Evolutionary conservation across 306 rosid species (phyloP), one percentile per base, ranked within the genome.

Genomic region (Bauhinia variegata): DNA sequence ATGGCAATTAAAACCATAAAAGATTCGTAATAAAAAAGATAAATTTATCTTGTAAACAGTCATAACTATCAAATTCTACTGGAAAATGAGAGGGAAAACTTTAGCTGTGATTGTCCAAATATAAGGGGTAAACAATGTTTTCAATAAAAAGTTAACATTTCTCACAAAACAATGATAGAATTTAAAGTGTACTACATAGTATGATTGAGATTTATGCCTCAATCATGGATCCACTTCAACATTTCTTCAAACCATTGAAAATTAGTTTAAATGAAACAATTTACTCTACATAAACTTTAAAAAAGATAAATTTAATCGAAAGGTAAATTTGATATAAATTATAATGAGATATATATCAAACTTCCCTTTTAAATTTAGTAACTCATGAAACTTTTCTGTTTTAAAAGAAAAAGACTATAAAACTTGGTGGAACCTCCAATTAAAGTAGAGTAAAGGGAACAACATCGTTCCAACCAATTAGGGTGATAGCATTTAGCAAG

Each of bases 1-100:
- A 36, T n/a, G 9, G 56, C 46, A 52, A 61, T 65, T 30, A 11
- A 44, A 46, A 63, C 54, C 47, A 68, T 23, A 42, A 16, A 28
- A 44, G 50, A 70, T 32, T 49, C 60, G 36, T 19, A n/a, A n/a
- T n/a, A n/a, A 5, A 4, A 11, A 44, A 12, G 6, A 44, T 11
- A 2, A 12, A 44, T 44, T n/a, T 44, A n/a, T 11, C 16, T n/a
- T 44, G 17, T 44, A n/a, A 44, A 11, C 4, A 44, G 11, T n/a
- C 14, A 44, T n/a, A n/a, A 44, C 16, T n/a, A 7, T 11, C 5
- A 44, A 8, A 12, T 42, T 42, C 50, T 53, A 15, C 5, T 34
- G 60, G 15, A 54, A 4, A 44, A 61, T 44, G 60, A 43, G 34
- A 14, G 32, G 18, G 13, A 64, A 73, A 70, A 55, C 10, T 8